Conservation (phyloP, 345 rosid genomes). For the Corymbia maculata region DNA sequence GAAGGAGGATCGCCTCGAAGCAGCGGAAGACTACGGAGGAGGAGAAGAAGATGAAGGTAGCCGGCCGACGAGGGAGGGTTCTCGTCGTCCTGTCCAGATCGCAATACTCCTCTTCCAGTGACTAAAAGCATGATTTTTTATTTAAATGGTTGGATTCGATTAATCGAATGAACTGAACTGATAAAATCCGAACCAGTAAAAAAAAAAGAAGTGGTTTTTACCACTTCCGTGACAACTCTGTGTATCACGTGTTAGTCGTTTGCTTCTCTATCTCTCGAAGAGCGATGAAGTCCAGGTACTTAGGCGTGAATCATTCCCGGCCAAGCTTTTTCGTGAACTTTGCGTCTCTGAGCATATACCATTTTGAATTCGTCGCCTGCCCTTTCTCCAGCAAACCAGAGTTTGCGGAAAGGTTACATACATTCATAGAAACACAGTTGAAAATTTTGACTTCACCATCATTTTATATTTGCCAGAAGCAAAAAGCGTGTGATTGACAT, state of each 20-base stretch:
- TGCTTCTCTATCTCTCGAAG: neutral
- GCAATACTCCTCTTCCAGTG: too few species aligned
- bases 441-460: neutral
- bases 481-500: neutral
- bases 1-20: too few species aligned
- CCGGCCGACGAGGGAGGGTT: too few species aligned
- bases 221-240: neutral
- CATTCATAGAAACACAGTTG: neutral
- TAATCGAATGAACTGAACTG: too few species aligned
- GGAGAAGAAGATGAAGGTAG: too few species aligned
- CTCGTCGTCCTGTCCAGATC: too few species aligned
- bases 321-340: neutral
- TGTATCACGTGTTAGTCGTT: neutral
- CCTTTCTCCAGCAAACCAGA: neutral
- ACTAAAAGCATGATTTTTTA: too few species aligned
- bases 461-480: neutral
- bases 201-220: too few species aligned
- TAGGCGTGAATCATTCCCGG: neutral
- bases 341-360: neutral
- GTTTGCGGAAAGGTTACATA: neutral
- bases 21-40: too few species aligned
- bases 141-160: too few species aligned
- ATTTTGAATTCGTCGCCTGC: neutral
- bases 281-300: neutral
- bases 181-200: neutral